Evolutionary conservation across 306 rosid species (phyloP).

Genomic region (Prunus dulcis): DNA sequence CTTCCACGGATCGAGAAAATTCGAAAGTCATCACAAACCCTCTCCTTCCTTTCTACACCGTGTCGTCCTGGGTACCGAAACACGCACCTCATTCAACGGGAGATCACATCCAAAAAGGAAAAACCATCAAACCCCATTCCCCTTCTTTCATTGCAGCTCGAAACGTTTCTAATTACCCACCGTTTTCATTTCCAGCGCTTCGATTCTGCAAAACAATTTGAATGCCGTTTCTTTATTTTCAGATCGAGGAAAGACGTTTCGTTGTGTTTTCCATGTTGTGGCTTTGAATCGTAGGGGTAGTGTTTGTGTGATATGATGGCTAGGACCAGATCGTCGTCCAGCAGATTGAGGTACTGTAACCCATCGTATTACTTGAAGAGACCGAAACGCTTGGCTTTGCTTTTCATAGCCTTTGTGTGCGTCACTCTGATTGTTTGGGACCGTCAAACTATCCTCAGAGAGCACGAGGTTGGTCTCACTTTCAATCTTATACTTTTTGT

Average conservation of each 20-base stretch:
- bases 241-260: background rate
- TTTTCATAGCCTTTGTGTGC: constrained; percentile 72
- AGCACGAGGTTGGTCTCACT: constrained; percentile 61
- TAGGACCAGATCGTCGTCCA: constrained; percentile 66
- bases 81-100: constrained; percentile 32
- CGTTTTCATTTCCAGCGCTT: background rate
- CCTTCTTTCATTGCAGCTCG: background rate
- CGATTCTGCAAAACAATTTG: background rate
- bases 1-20: background rate
- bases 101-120: background rate
- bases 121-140: background rate
- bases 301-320: constrained; percentile 50
- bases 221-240: background rate
- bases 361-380: constrained; percentile 87
- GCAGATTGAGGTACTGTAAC: constrained; percentile 65
- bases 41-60: background rate
- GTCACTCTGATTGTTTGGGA: constrained; percentile 75
- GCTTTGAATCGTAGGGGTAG: constrained; percentile 14
- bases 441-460: constrained; percentile 80
- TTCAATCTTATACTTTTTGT: background rate
- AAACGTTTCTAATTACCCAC: background rate
- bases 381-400: constrained; percentile 83
- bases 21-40: background rate
- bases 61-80: background rate
- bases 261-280: constrained; percentile 7